A percentile compares a stretch with the other conserved stretches of the same genome.
Conservation (phyloP, 768 basidiomycete species). For the Lactarius hengduanensis region DNA sequence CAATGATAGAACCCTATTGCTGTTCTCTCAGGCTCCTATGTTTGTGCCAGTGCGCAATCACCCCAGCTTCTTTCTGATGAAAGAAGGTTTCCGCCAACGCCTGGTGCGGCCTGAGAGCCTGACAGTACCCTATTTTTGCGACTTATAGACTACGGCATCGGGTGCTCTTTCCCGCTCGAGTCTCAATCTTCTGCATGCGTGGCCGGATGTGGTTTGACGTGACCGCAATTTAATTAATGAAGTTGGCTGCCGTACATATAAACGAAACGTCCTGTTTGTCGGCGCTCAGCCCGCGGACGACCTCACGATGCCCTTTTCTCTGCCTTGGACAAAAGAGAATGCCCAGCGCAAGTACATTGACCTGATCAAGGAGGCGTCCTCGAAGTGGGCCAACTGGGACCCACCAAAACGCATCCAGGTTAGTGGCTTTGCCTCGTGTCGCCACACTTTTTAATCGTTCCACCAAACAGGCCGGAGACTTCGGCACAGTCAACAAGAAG, state of each 20-base stretch:
- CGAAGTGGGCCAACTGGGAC: slow-evolving; percentile 21
- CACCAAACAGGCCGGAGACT: slow-evolving; percentile 15
- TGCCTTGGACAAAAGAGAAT: slow-evolving; percentile 3
- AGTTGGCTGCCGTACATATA: not conserved
- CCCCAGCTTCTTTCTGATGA: not conserved
- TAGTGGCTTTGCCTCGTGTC: not conserved
- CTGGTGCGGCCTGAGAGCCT: not conserved
- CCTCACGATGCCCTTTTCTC: slow-evolving; percentile 10
- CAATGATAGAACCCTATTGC: not conserved
- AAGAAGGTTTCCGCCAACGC: slow-evolving; percentile 1
- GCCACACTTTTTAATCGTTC: not conserved
- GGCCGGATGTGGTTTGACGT: not conserved
- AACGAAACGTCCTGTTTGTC: not conserved
- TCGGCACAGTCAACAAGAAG: slow-evolving; percentile 10
- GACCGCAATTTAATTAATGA: not conserved
- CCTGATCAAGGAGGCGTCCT: slow-evolving; percentile 7
- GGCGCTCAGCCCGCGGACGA: not conserved
- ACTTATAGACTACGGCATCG: not conserved
- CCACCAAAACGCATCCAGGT: slow-evolving; percentile 6
- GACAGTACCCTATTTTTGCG: not conserved
- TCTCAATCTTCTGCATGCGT: not conserved
- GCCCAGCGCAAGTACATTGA: slow-evolving; percentile 22
- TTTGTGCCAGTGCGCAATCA: not conserved
- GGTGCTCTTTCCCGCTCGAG: not conserved
- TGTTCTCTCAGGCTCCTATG: not conserved